Base-by-base conservation (phyloP, 2,329 filamentous ascomycete genomes). In the Periconia sp. region DNA sequence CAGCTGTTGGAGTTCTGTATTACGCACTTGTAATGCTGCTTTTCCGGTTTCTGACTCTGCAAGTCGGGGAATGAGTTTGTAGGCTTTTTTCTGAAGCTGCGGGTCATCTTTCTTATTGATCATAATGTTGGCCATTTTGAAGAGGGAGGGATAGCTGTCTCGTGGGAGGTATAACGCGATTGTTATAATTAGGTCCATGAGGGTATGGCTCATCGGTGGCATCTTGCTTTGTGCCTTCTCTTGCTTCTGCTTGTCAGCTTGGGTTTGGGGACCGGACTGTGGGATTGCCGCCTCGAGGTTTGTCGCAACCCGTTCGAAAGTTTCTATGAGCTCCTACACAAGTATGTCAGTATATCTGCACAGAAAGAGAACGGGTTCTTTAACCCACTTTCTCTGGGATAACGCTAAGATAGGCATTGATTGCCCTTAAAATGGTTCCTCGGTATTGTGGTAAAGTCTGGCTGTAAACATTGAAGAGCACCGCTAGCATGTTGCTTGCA, bases 401-500 rank as follows among this genome's bases (percentile, higher is more conserved):
- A 59, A 97, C 88, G 74, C 92, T 95, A 44, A 99, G 76, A 71
- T 92, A 97, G 4, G 90, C 85, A 71, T 97, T 96, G 75, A 97
- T 94, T 50, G 92, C 96, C 67, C 92, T 89, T 23, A 99, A 77
- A 40, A 99, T 94, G 15, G 89, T 90, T 0, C 90, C 92, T 56
- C 94, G 83, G 62, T 89, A 94, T 63, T 96, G 90, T 2, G 94
- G 92, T 18, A 99, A 79, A 1, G 94, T 99, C 70, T 96, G 89
- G 52, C 89, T 96, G 74, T 99, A 99, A 31, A 99, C 92, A 66
- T 99, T 99, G 79, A 99, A 97, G n/a, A 99, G 77, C 0, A 97
- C 92, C 5, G 94, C 92, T 29, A 99, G 82, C 72, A 99, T 82
- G 61, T 97, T 97, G 48, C 87, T 87, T 1, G 92, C 81, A 63